Evolutionary conservation across 2,329 filamentous ascomycete genomes (phyloP).

Genomic region (Diaporthe velutina): DNA sequence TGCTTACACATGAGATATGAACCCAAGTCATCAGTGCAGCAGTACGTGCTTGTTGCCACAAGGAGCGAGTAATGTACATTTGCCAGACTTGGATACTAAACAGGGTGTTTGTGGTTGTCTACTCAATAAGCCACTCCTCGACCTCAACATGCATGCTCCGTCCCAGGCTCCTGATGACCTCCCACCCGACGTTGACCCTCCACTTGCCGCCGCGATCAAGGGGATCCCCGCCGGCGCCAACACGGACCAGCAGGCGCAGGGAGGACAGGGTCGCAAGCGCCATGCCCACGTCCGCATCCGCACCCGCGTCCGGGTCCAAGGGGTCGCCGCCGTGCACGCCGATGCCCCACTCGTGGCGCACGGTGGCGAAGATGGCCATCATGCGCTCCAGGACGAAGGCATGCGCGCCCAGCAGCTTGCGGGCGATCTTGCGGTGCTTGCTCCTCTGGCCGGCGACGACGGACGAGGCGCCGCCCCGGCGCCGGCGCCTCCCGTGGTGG

Average conservation of each 20-base stretch:
- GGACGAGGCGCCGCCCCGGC: slow-evolving; percentile 63
- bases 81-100: neutral
- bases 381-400: slow-evolving; percentile 84
- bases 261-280: slow-evolving; percentile 80
- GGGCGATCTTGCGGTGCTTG: slow-evolving; percentile 79
- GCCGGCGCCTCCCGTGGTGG: slow-evolving; percentile 63
- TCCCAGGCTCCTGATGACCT: slow-evolving; percentile 78
- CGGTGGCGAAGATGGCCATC: slow-evolving; percentile 80
- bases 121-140: slow-evolving; percentile 81
- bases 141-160: slow-evolving; percentile 83
- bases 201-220: slow-evolving; percentile 80
- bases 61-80: too few species aligned
- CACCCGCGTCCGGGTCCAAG: neutral
- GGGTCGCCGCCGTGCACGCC: slow-evolving; percentile 47
- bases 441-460: slow-evolving; percentile 50
- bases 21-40: neutral
- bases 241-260: slow-evolving; percentile 75
- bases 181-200: slow-evolving; percentile 85
- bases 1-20: too few species aligned
- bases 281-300: slow-evolving; percentile 69
- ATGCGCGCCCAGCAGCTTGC: slow-evolving; percentile 82
- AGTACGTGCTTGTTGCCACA: neutral
- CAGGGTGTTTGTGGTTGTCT: slow-evolving; percentile 34
- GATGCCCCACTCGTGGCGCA: slow-evolving; percentile 67
- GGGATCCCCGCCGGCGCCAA: slow-evolving; percentile 71